Evolutionary conservation across 306 rosid species (phyloP).

Genomic region (Amphicarpaea edgeworthii): DNA sequence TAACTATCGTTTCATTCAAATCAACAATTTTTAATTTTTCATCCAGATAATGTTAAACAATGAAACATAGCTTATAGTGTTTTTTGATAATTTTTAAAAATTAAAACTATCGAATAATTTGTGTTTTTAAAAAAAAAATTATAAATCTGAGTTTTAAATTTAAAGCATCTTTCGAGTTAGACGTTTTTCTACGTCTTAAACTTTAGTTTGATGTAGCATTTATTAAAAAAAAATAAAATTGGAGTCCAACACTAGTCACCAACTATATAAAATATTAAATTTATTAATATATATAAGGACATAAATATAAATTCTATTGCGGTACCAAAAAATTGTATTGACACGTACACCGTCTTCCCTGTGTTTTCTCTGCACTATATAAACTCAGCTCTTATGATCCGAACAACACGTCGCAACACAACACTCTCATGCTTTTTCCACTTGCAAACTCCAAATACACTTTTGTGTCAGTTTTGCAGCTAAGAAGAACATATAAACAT

Average conservation of each 20-base stretch:
- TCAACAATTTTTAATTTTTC: too few species aligned
- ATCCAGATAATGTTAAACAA: too few species aligned
- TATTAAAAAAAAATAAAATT: background rate
- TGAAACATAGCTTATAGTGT: too few species aligned
- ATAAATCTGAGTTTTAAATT: background rate
- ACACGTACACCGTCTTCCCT: constrained; percentile 30
- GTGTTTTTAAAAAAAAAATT: too few species aligned
- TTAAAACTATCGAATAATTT: too few species aligned
- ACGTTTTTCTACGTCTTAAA: background rate
- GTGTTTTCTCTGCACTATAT: constrained; percentile 22
- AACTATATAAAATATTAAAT: background rate
- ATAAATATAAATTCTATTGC: background rate
- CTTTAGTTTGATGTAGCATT: background rate
- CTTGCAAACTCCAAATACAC: background rate
- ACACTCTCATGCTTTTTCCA: constrained; percentile 10
- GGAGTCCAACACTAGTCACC: background rate
- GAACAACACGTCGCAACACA: constrained; percentile 16
- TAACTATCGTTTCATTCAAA: too few species aligned
- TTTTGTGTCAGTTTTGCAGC: background rate
- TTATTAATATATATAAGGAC: background rate
- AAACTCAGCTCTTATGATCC: background rate
- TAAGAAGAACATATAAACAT: background rate
- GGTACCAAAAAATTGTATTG: too few species aligned
- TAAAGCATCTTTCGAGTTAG: background rate
- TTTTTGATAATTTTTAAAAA: too few species aligned